A percentile compares a stretch with the other conserved stretches of the same genome.
These are phyloP conservation scores for Letharia columbiana DNA, from an alignment of 495 filamentous ascomycete species.

Conservation along the genomic window DNA sequence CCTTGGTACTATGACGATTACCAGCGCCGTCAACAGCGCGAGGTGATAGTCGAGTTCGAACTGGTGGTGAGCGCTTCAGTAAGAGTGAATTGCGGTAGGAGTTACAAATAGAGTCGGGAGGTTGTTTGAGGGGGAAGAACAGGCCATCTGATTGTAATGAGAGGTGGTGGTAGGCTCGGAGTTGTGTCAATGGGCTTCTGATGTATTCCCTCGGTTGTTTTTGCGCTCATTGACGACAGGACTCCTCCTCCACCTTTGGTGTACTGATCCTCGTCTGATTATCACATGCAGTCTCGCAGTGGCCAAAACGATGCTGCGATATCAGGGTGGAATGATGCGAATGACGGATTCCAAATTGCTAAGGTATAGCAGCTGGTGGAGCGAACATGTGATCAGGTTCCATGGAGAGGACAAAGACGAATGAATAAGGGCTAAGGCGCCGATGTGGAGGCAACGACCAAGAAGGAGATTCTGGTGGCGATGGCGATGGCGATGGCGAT, in stretches of 20 bases:
- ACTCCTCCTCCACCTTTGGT: slow-evolving; percentile 1
- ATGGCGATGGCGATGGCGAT: too few species aligned
- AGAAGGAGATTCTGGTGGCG: background rate
- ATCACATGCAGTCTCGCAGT: background rate
- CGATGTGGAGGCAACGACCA: background rate
- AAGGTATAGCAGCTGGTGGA: background rate
- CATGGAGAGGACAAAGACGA: background rate
- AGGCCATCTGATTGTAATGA: background rate
- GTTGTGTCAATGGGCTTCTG: background rate
- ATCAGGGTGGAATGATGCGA: background rate
- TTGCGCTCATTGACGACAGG: background rate
- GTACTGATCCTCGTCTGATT: background rate
- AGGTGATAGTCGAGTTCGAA: background rate
- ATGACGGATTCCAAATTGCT: background rate
- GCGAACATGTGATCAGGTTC: background rate
- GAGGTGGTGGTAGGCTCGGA: background rate
- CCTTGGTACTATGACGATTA: background rate
- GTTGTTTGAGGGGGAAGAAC: background rate
- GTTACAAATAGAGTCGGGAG: background rate
- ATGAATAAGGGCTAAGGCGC: background rate
- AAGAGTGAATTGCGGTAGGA: background rate
- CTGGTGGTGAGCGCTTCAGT: background rate
- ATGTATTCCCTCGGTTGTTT: background rate
- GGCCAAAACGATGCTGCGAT: background rate
- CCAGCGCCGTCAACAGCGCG: background rate